Base-by-base conservation (phyloP, 805 yeast genomes). In the Candida stauntonica region DNA sequence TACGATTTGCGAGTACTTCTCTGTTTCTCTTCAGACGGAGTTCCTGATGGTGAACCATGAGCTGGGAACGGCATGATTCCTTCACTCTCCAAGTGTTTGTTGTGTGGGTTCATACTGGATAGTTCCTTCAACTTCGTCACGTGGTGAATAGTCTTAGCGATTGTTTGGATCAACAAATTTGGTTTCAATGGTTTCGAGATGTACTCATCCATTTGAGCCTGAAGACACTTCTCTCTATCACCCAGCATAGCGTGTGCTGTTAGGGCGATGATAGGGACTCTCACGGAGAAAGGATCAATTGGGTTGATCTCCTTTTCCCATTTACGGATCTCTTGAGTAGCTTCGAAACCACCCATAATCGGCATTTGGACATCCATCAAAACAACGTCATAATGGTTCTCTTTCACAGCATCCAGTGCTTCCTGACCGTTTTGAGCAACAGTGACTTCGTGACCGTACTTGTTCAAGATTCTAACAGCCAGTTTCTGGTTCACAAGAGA, bases 341-440 rank as follows among this genome's bases (percentile, higher is more conserved):
- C 95, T 55, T 86, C 96, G 59, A 86, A 86, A 0, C 96, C 96
- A 20, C 95, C 95, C 93, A 86, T 87, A 13, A 85, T 86, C 7
- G 95, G 95, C 96, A 86, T 86, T 60, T 86, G 96, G 31, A 86
- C 95, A 64, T 86, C 95, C 96, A 86, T 86, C 49, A 86, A 72
- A 15, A 86, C 83, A 33, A 84, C 89, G 57, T 86, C 95, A 57
- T 80, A 86, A 33, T 72, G 69, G 45, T 72, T 75, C 47, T 73
- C 69, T 57, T 79, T 69, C 31, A 85, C 78, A 1, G 88, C 89
- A 43, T 85, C 86, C 48, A 77, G 73, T 1, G 95, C 95, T 51
- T 86, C 86, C 42, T 75, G 68, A 13, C 96, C 95, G 60, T 86
- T 86, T 57, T 84, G 91, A 6, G 86, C 95, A 33, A 86, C 95